phyloP scores from a whole-genome alignment of 2,329 filamentous ascomycete genomes.

The Colletotrichum gigasporum region DNA sequence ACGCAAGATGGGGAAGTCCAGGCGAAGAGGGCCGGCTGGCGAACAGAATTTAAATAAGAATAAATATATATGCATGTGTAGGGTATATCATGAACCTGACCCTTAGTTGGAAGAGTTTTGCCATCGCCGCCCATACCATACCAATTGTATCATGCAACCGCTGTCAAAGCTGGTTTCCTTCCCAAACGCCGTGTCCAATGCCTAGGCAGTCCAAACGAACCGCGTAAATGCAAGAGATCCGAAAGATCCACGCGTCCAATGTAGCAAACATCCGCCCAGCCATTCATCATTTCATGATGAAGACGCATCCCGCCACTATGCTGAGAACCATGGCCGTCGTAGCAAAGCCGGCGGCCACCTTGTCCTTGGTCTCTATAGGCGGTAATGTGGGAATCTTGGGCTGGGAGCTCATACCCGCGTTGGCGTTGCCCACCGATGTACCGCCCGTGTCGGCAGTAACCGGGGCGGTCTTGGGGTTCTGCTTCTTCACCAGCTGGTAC shows the following conservation, averaged over 20 bases:
- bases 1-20: background rate
- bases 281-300: constrained; percentile 53
- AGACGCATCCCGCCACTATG: constrained; percentile 59
- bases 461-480: constrained; percentile 45
- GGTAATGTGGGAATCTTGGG: constrained; percentile 40
- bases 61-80: background rate
- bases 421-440: constrained; percentile 62
- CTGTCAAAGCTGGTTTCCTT: constrained; percentile 25
- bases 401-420: constrained; percentile 49
- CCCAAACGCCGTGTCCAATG: background rate
- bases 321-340: constrained; percentile 60
- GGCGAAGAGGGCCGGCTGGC: background rate
- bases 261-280: too few species aligned
- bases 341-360: constrained; percentile 64
- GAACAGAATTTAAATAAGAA: background rate
- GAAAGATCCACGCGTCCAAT: too few species aligned
- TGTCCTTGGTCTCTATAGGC: constrained; percentile 59
- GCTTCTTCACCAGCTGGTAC: constrained; percentile 62
- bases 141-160: constrained; percentile 9
- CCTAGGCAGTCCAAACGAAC: constrained; percentile 3
- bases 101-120: background rate
- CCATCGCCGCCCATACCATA: background rate
- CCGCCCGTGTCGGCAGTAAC: constrained; percentile 67
- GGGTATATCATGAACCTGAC: constrained; percentile 22
- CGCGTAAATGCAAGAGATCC: too few species aligned